Base-by-base conservation (phyloP, 148 eudicot species). In the Tetragonia tetragonoides region DNA sequence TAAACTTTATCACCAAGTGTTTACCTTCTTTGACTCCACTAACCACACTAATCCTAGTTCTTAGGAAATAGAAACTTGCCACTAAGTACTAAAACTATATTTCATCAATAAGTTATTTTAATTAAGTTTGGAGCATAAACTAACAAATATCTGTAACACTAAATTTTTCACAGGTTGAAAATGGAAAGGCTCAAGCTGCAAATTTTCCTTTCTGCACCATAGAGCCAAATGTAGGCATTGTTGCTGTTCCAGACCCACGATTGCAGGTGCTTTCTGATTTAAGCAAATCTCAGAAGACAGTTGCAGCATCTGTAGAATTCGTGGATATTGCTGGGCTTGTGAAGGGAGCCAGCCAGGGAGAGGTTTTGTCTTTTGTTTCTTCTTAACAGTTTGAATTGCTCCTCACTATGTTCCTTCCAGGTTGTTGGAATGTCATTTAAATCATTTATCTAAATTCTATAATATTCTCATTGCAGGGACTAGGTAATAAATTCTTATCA, bases 261-360 rank as follows among this genome's bases (percentile, higher is more conserved):
- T 90, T 95, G 75, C 85, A 84, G 69, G 97, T 95, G 73, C 97
- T 95, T 75, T 90, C 99, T 21, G 83, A 84, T 84, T 82, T 95
- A 75, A 87, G 94, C 84, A 95, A 95, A 87, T 95, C 99, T 64
- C 90, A 93, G 77, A 83, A 86, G 76, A 79, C 93, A 78, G 94
- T 95, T 75, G 90, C 99, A 40, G 99, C 99, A 64, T 89, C 99
- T 57, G 90, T 93, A 74, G 99, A 95, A 75, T 93, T 95, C 71
- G 94, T 95, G 71, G 99, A 95, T 87, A 95, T 95, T 83, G 99
- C 99, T 75, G 99, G 97, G 24, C 97, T 95, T 75, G 99, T 95
- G 61, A 95, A 95, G 81, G 99, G 99, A 78, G 99, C 99, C 69
- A 95, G 97, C 82, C 97, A 91, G 75, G 99, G 99, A 74, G 99